Percentiles rank a stretch among this genome's conserved stretches.
phyloP scores from a whole-genome alignment of 2,329 filamentous ascomycete species.

The Neonectria coccinea region DNA sequence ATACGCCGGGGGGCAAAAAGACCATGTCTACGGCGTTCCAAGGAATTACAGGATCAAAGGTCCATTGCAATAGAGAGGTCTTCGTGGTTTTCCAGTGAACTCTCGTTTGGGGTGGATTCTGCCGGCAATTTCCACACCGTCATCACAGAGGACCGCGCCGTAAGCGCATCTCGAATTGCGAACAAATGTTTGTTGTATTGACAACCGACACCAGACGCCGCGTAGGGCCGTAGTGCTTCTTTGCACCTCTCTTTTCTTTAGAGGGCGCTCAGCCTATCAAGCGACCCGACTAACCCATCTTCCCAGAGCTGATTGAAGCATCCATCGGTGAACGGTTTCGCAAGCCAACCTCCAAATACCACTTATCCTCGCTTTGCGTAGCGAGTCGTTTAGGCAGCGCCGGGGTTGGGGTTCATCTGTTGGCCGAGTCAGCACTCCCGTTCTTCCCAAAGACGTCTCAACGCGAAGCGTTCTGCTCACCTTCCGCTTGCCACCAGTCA shows the following conservation, averaged over 20 bases:
- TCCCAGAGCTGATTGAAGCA: conserved; percentile 49
- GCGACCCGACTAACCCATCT: conserved; percentile 53
- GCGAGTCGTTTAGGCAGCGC: conserved; percentile 63
- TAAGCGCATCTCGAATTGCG: conserved; percentile 32
- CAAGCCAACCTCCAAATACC: conserved; percentile 48
- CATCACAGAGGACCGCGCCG: conserved; percentile 13
- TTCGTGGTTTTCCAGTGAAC: not conserved
- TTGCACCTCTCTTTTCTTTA: conserved; percentile 48
- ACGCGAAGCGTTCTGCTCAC: conserved; percentile 60
- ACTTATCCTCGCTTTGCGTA: conserved; percentile 40
- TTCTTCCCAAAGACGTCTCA: not conserved
- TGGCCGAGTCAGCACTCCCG: conserved; percentile 41
- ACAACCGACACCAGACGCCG: conserved; percentile 58
- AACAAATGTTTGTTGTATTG: conserved; percentile 55
- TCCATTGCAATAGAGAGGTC: not conserved
- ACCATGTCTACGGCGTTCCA: conserved; percentile 22
- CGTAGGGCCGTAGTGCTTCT: conserved; percentile 54
- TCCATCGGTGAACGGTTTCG: conserved; percentile 49
- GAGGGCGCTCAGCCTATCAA: conserved; percentile 52
- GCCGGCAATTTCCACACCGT: not conserved
- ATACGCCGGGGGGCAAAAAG: conserved; percentile 9
- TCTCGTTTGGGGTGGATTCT: not conserved
- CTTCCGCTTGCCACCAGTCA: conserved; percentile 99
- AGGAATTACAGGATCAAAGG: not conserved
- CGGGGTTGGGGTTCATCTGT: conserved; percentile 90